Evolutionary conservation across 495 filamentous ascomycete species (phyloP).

Genomic region (Xylaria bambusicola): DNA sequence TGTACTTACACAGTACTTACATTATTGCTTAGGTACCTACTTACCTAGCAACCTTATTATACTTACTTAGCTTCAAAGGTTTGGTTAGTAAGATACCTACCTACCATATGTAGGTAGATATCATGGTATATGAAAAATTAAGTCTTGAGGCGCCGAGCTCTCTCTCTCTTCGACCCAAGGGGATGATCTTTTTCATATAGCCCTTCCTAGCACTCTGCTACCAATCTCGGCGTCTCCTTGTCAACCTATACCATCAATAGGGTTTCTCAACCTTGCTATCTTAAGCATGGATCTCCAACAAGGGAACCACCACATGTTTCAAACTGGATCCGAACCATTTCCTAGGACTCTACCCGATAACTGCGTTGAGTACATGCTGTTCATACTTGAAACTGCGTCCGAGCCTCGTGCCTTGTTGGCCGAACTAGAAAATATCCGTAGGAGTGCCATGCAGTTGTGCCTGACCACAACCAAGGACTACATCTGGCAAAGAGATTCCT

Average conservation of each 20-base stretch:
- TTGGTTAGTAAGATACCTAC: too few relatives aligned
- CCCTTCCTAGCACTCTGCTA: neutral
- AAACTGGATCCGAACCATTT: conserved; percentile 61
- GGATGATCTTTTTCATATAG: neutral
- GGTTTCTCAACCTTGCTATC: neutral
- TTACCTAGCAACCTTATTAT: too few relatives aligned
- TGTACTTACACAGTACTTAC: too few relatives aligned
- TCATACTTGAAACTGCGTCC: conserved; percentile 61
- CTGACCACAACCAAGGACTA: conserved; percentile 73
- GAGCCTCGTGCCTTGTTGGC: conserved; percentile 51
- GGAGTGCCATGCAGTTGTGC: conserved; percentile 61
- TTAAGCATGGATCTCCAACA: conserved; percentile 23
- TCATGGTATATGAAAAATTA: too few relatives aligned
- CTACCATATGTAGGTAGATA: too few relatives aligned
- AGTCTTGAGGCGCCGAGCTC: too few relatives aligned
- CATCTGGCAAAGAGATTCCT: conserved; percentile 90
- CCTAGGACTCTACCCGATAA: conserved; percentile 82
- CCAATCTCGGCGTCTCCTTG: neutral
- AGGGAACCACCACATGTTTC: conserved; percentile 32
- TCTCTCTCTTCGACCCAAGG: neutral
- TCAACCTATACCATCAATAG: neutral
- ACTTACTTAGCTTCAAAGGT: too few relatives aligned
- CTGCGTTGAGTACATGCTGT: conserved; percentile 82
- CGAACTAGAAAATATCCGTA: conserved; percentile 70
- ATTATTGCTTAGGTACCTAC: too few relatives aligned